Base-by-base conservation (phyloP, 176 grass and related monocot species). In the Oryza meyeriana region DNA sequence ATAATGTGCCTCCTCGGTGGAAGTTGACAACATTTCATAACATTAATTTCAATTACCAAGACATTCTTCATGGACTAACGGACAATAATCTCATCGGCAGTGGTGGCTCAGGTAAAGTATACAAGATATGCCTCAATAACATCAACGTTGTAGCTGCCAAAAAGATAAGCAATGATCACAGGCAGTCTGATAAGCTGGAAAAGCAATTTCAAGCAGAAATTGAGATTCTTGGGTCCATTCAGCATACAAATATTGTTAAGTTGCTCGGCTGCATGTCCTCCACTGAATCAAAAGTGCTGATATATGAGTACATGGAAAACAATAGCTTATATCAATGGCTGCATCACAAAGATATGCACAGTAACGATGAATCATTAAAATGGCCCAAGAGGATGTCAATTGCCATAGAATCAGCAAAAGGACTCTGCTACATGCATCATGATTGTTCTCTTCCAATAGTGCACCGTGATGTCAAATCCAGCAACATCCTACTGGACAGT, bases 341-440 rank as follows among this genome's bases (percentile, higher is more conserved):
- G n/a, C n/a, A n/a, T n/a, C n/a, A n/a, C n/a, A n/a, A n/a, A n/a
- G n/a, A n/a, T n/a, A n/a, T n/a, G n/a, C n/a, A n/a, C n/a, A n/a
- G n/a, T n/a, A n/a, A n/a, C n/a, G n/a, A n/a, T n/a, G n/a, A n/a
- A n/a, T n/a, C n/a, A n/a, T n/a, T n/a, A n/a, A n/a, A n/a, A n/a
- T n/a, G n/a, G n/a, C n/a, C n/a, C n/a, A n/a, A 4, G 10, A 90
- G 90, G 48, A 50, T 95, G 36, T 32, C 64, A 2, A 86, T 86
- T 42, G 90, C 87, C 8, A 86, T 90, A 10, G 90, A 81, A 42
- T 55, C 82, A 5, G 90, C 90, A 32, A 78, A 34, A 80, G 93
- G 89, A 0, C 64, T 90, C 7, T 75, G 84, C 59, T 92, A 95
- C 82, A 91, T 92, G 90, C 90, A 95, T 27, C n/a, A n/a, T n/a